These are phyloP conservation scores for Candida nanaspora DNA, from an alignment of 805 yeast species.

Conservation along the genomic window DNA sequence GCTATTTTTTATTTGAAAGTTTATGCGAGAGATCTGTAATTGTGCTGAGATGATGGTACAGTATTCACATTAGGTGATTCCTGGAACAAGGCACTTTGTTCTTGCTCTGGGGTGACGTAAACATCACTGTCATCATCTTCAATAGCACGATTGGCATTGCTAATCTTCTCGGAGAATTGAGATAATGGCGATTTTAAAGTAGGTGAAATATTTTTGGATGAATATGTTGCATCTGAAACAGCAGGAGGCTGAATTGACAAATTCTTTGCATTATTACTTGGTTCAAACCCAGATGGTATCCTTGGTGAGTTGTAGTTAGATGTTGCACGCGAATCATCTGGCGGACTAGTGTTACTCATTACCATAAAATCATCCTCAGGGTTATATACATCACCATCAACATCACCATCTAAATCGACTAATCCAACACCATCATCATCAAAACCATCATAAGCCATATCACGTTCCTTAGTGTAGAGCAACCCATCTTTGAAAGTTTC, in stretches of 20 bases:
- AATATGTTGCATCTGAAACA: not conserved
- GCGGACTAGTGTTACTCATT: not conserved
- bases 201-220: not conserved
- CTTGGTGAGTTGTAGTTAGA: not conserved
- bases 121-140: no score
- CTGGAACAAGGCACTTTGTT: no score
- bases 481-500: slow-evolving; percentile 25
- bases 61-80: no score
- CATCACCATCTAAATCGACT: slow-evolving; percentile 15
- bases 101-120: no score
- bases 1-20: no score
- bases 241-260: not conserved
- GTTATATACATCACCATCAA: slow-evolving; percentile 4
- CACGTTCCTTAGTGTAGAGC: slow-evolving; percentile 17
- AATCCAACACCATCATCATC: slow-evolving; percentile 14
- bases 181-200: not conserved
- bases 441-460: slow-evolving; percentile 11
- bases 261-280: not conserved
- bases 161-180: not conserved
- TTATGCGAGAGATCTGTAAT: no score
- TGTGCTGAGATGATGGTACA: no score
- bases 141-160: no score
- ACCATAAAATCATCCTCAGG: slow-evolving; percentile 24
- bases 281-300: no score
- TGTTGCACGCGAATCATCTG: not conserved